Evolutionary conservation across 2,329 filamentous ascomycete species (phyloP).

Genomic region (Claviceps monticola): DNA sequence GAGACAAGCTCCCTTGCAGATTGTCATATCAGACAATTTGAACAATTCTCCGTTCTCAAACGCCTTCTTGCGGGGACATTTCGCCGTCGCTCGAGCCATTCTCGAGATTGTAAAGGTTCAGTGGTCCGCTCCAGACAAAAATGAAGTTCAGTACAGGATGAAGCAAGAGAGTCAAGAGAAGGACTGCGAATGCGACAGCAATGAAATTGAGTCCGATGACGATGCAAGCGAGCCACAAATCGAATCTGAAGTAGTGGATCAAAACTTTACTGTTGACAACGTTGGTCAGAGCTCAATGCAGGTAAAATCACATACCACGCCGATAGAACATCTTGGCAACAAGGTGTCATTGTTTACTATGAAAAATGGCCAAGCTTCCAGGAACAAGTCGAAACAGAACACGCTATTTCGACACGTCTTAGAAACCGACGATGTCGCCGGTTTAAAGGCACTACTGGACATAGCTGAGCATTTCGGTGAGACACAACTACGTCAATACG

Average conservation of each 20-base stretch:
- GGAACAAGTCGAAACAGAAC: neutral
- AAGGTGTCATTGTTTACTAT: conserved; percentile 20
- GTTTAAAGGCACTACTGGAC: conserved; percentile 45
- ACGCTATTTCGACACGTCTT: conserved; percentile 33
- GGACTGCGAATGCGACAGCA: conserved; percentile 21
- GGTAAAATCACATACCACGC: conserved; percentile 49
- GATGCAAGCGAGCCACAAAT: conserved; percentile 29
- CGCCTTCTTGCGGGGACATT: conserved; percentile 52
- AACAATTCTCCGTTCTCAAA: conserved; percentile 50
- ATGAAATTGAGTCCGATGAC: conserved; percentile 20
- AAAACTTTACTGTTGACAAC: conserved; percentile 62
- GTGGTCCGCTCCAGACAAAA: conserved; percentile 43
- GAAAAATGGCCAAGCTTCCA: conserved; percentile 14
- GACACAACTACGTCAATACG: conserved; percentile 15
- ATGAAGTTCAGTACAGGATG: conserved; percentile 36
- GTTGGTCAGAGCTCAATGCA: conserved; percentile 55
- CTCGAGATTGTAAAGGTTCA: conserved; percentile 59
- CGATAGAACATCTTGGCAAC: conserved; percentile 37
- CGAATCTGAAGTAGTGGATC: conserved; percentile 43
- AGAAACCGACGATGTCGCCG: conserved; percentile 34
- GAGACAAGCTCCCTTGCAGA: conserved; percentile 45
- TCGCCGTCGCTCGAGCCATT: conserved; percentile 48
- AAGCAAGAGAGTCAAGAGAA: conserved; percentile 23
- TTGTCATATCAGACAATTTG: conserved; percentile 41
- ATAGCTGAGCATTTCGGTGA: conserved; percentile 31